These are phyloP conservation scores for Saccharum spontaneum DNA, from an alignment of 176 grass and related monocot species.

Conservation along the genomic window DNA sequence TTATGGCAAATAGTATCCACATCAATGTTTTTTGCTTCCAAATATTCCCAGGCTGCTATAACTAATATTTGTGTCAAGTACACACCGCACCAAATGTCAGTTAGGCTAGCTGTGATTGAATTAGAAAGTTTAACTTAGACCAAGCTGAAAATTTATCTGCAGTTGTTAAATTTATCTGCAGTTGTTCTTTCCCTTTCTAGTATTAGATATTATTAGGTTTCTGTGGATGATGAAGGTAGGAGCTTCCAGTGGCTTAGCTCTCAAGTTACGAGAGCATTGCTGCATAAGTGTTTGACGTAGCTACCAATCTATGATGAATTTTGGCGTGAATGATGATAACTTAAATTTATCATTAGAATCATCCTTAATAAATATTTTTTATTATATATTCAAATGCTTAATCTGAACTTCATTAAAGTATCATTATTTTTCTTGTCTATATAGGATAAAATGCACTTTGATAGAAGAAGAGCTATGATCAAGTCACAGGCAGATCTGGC, in stretches of 20 bases:
- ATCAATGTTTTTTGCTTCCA: not conserved
- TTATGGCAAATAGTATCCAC: not conserved
- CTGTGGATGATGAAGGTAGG: not conserved
- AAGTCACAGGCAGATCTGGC: not conserved
- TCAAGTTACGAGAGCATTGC: not conserved
- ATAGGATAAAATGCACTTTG: not conserved
- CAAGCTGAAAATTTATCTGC: not conserved
- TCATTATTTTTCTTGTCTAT: not conserved
- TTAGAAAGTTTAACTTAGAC: not conserved
- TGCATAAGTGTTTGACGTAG: not conserved
- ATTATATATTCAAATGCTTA: not conserved
- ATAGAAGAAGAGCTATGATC: not conserved
- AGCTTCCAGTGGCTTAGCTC: not conserved
- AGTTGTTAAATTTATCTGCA: not conserved
- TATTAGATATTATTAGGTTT: not conserved
- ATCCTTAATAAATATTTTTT: not conserved
- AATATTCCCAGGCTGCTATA: not conserved
- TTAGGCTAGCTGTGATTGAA: not conserved
- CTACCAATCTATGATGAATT: not conserved
- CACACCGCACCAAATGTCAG: not conserved
- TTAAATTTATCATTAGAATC: not conserved
- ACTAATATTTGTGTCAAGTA: not conserved
- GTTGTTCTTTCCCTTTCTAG: not conserved
- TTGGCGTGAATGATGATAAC: not conserved
- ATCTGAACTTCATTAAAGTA: not conserved